Base-by-base conservation (phyloP, 228 moss, liverwort and hornwort species). In the Sphagnum fallax region DNA sequence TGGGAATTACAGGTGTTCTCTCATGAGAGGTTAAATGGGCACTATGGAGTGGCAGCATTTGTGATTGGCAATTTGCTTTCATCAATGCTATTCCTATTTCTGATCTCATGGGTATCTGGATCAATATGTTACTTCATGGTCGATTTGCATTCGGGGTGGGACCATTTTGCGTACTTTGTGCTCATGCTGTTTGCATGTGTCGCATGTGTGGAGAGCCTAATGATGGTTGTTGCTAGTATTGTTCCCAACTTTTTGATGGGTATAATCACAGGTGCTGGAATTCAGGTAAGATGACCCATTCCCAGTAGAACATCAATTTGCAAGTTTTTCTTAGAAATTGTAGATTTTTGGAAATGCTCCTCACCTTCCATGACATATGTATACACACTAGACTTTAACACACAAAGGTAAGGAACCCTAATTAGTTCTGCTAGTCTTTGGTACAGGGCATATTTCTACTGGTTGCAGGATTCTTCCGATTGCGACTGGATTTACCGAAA, bases 181-280 rank as follows among this genome's bases (percentile, higher is more conserved):
- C 77, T 88, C 60, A 74, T 75, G 50, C 81, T 88, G 13, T 88
- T 88, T 71, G 84, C 75, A 5, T 79, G 75, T 51, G 81, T 83
- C 47, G 66, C 81, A 18, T 78, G 78, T 66, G 87, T 88, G 6
- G 87, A 88, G 75, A 83, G 87, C 71, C 83, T 88, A 59, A 88
- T 88, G 87, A 88, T 88, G 87, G 84, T 84, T 5, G 83, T 88
- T 0, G 83, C 87, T 0, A 79, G 79, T 67, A 73, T 88, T 7
- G 84, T 88, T 11, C 87, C 87, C 69, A 88, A 88, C 74, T 88
- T 84, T 73, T 78, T 88, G 50, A 81, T 88, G 87, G 87, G 87
- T 50, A 88, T 88, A 65, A 81, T 88, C 55, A 81, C 75, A 5
- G 87, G 87, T 6, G 87, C 87, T 50, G 87, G 87, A 15, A 84